Evolutionary conservation across 2,329 filamentous ascomycete species (phyloP).

Genomic region (Chaetothyriales sp.): DNA sequence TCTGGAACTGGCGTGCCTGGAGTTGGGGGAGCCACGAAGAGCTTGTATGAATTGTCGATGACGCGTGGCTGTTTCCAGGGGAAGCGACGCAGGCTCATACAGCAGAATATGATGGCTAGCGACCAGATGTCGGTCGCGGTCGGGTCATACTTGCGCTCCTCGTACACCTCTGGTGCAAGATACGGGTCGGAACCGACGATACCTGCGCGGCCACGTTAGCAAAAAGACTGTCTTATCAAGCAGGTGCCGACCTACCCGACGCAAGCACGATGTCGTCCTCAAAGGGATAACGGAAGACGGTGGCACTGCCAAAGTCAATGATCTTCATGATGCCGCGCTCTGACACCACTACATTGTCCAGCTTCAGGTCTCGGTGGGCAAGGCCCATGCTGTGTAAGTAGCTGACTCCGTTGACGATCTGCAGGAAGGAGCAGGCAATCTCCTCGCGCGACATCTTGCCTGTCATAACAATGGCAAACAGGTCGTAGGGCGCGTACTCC

Average conservation of each 20-base stretch:
- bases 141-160: slow-evolving; percentile 82
- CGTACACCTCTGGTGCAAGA: slow-evolving; percentile 90
- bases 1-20: slow-evolving; percentile 43
- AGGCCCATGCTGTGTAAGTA: slow-evolving; percentile 92
- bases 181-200: slow-evolving; percentile 87
- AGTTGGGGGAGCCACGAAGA: slow-evolving; percentile 76
- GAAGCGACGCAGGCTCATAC: slow-evolving; percentile 89
- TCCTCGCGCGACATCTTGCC: slow-evolving; percentile 91
- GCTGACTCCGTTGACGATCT: slow-evolving; percentile 85
- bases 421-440: slow-evolving; percentile 76
- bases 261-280: slow-evolving; percentile 74
- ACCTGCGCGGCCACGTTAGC: slow-evolving; percentile 30
- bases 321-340: slow-evolving; percentile 97
- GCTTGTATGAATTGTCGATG: slow-evolving; percentile 85
- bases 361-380: slow-evolving; percentile 84
- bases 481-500: slow-evolving; percentile 91
- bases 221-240: neutral
- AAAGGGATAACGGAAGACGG: slow-evolving; percentile 94
- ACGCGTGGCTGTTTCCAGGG: slow-evolving; percentile 91
- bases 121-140: slow-evolving; percentile 96
- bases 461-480: slow-evolving; percentile 98
- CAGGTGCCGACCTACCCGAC: slow-evolving; percentile 41
- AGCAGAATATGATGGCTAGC: slow-evolving; percentile 94
- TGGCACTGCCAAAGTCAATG: slow-evolving; percentile 95
- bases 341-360: slow-evolving; percentile 96